Evolutionary conservation across 208 protist species (phyloP).

Genomic region (Phytomonas sp.): DNA sequence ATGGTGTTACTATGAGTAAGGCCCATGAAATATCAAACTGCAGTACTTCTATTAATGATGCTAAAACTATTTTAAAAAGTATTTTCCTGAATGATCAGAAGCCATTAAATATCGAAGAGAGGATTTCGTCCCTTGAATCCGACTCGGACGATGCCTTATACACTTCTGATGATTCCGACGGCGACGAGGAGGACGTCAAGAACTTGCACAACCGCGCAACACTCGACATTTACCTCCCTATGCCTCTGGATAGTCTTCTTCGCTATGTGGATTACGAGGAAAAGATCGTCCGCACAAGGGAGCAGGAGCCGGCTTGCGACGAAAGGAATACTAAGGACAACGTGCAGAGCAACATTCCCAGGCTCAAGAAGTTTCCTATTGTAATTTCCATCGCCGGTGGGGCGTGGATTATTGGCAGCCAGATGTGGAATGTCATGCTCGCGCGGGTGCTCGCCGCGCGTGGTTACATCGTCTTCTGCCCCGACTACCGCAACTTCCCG

Average conservation of each 20-base stretch:
- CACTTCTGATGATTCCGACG: conserved; percentile 23
- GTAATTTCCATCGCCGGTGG: conserved; percentile 68
- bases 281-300: conserved; percentile 38
- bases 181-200: conserved; percentile 65
- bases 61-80: neutral
- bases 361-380: conserved; percentile 61
- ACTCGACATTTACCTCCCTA: conserved; percentile 76
- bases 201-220: conserved; percentile 78
- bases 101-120: conserved; percentile 16
- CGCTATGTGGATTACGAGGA: neutral
- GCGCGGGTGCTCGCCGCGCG: conserved; percentile 53
- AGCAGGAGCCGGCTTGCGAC: conserved; percentile 20
- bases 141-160: conserved; percentile 9
- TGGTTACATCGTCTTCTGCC: conserved; percentile 85
- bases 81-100: conserved; percentile 12
- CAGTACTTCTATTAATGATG: neutral
- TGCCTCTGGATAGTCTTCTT: conserved; percentile 61
- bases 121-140: conserved; percentile 13
- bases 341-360: conserved; percentile 6
- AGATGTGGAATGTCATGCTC: conserved; percentile 65
- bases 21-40: neutral
- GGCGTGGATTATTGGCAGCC: conserved; percentile 73
- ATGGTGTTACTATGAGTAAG: neutral
- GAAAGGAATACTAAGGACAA: neutral
- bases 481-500: conserved; percentile 91